Evolutionary conservation across 2,329 filamentous ascomycete species (phyloP).

Genomic region (Pestalotiopsis sp.): DNA sequence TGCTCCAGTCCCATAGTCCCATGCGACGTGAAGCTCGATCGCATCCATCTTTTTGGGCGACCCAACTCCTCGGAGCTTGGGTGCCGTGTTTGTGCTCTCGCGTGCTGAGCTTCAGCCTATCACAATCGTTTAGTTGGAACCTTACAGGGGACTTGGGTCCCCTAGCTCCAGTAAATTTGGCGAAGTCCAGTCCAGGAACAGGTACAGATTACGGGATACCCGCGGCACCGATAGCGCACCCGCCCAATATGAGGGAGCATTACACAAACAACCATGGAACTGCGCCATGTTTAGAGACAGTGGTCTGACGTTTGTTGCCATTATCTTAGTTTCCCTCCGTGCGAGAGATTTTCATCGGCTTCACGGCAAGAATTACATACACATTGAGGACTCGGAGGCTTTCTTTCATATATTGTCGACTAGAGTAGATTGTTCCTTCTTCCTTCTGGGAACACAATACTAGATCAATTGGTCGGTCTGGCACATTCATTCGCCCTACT

Average conservation of each 20-base stretch:
- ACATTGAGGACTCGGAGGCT: background rate
- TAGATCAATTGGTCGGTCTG: background rate
- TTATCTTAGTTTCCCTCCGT: background rate
- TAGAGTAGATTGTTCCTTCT: background rate
- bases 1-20: background rate
- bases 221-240: background rate
- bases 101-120: background rate
- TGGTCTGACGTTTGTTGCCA: constrained; percentile 6
- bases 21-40: background rate
- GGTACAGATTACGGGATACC: background rate
- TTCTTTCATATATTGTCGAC: constrained; percentile 11
- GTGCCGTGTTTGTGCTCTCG: background rate
- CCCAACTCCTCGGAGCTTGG: background rate
- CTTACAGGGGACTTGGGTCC: background rate
- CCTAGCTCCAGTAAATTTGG: background rate
- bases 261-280: background rate
- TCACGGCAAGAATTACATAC: background rate
- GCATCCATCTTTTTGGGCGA: background rate
- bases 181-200: background rate
- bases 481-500: background rate
- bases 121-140: background rate
- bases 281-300: background rate
- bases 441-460: background rate
- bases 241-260: background rate
- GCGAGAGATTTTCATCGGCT: background rate